phyloP scores from a whole-genome alignment of 148 eudicot genomes.

The Salicornia ramosissima region DNA sequence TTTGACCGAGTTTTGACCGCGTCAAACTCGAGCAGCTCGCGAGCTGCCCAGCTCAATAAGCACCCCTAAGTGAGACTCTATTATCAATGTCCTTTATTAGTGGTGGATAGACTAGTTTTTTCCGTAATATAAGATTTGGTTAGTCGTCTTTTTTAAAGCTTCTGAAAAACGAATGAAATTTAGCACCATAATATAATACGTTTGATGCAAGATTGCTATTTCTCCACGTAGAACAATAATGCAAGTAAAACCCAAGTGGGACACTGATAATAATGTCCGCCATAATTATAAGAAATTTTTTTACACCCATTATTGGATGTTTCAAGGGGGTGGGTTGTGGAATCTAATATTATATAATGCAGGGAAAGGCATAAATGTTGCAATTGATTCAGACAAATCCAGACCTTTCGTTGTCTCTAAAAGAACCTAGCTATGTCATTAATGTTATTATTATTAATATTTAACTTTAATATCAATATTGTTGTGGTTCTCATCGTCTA shows the following conservation, averaged over 20 bases:
- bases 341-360: not conserved
- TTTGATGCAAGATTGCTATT: constrained; percentile 13
- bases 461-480: no score
- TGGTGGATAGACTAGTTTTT: no score
- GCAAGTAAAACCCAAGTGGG: constrained; percentile 14
- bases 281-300: not conserved
- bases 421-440: constrained; percentile 3
- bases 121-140: not conserved
- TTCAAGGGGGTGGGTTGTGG: not conserved
- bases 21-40: no score
- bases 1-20: no score
- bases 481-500: no score
- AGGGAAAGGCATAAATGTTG: constrained; percentile 6
- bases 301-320: not conserved
- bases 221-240: constrained; percentile 20
- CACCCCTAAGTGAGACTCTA: no score
- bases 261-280: constrained; percentile 7
- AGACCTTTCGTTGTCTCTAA: constrained; percentile 19
- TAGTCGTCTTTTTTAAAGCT: constrained; percentile 10
- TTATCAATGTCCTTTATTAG: no score
- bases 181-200: not conserved
- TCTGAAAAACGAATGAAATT: constrained; percentile 5
- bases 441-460: no score
- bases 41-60: no score
- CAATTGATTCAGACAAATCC: constrained; percentile 15